Evolutionary conservation across 1,139 yeast genomes (phyloP), one percentile per base, ranked within the genome.

Genomic region (Yueomyces sp.): DNA sequence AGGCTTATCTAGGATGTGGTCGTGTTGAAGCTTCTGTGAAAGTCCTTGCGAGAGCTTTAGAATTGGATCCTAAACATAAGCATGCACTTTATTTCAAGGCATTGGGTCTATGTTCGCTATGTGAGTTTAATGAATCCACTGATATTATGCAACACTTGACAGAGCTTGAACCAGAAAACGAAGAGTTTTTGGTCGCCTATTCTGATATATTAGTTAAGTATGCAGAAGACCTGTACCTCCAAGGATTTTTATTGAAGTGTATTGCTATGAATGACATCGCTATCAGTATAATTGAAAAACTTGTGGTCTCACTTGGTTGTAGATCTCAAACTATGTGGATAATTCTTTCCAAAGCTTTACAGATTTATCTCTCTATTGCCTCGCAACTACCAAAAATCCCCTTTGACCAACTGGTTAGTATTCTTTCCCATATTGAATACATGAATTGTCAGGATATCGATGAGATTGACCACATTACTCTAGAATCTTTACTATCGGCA

Each of bases 1-100:
- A 93, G 60, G 93, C 96, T 0, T 91, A 91, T 59, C 69, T 73
- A 45, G 75, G 78, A 39, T 77, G 94, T 61, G 98, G 98, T 4
- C 72, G 96, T 48, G 67, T 80, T 40, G 91, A 83, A 46, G 95
- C 97, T 2, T 86, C 96, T 0, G 71, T 75, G 6, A 87, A 83
- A 57, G 96, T 93, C 1, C 84, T 87, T 54, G 69, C 67, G 36
- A 78, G 78, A 47, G 86, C 91, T 0, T 56, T 75, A 37, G 66
- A 69, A 27, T 52, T 83, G 19, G 73, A 75, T 34, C 68, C 75
- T 0, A 54, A 59, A 1, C 72, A 70, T 47, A 77, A 85, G 81
- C 71, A 75, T 41, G 80, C 85, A 0, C 65, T 67, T 35, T 85
- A 80, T 53, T 70, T 84, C 59, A 65, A 81, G 40, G 94, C 95